These are phyloP conservation scores for Diaporthe caulivora DNA, from an alignment of 2,329 filamentous ascomycete species.

Conservation along the genomic window DNA sequence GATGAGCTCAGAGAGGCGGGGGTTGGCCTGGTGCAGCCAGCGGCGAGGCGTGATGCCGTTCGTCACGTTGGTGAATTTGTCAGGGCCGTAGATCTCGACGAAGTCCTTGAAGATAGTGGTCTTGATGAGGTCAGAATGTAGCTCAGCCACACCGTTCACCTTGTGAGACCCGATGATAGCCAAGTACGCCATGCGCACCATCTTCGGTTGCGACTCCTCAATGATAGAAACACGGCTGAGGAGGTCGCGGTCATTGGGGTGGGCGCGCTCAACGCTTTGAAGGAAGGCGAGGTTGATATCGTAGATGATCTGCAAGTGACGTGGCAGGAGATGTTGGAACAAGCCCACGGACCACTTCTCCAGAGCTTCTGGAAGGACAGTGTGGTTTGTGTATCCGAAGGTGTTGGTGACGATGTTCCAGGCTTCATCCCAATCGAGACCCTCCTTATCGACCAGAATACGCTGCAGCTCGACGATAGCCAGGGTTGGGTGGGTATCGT, in stretches of 20 bases:
- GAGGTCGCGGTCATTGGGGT: conserved; percentile 90
- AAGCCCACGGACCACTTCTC: conserved; percentile 99
- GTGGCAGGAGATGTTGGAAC: conserved; percentile 90
- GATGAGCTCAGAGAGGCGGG: conserved; percentile 90
- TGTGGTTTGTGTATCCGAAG: conserved; percentile 99
- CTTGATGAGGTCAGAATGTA: conserved; percentile 98
- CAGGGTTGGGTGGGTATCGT: conserved; percentile 96
- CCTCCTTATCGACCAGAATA: conserved; percentile 90
- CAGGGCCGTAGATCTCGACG: conserved; percentile 91
- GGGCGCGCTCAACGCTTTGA: conserved; percentile 88
- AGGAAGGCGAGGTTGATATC: conserved; percentile 97
- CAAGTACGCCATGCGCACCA: conserved; percentile 96
- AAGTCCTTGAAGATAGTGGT: conserved; percentile 99
- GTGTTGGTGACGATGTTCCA: conserved; percentile 84
- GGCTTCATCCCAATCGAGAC: conserved; percentile 91
- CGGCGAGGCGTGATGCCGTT: conserved; percentile 96
- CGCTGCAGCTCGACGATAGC: conserved; percentile 96
- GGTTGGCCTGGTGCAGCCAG: conserved; percentile 98
- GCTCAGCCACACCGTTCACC: conserved; percentile 97
- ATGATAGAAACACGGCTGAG: conserved; percentile 93
- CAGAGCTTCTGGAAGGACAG: conserved; percentile 93
- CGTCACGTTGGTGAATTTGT: conserved; percentile 99
- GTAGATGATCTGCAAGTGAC: conserved; percentile 97
- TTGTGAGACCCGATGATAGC: conserved; percentile 98
- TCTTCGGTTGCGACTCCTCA: conserved; percentile 96